Conservation (phyloP, 768 basidiomycete genomes). For the Leccinum truebloodii region DNA sequence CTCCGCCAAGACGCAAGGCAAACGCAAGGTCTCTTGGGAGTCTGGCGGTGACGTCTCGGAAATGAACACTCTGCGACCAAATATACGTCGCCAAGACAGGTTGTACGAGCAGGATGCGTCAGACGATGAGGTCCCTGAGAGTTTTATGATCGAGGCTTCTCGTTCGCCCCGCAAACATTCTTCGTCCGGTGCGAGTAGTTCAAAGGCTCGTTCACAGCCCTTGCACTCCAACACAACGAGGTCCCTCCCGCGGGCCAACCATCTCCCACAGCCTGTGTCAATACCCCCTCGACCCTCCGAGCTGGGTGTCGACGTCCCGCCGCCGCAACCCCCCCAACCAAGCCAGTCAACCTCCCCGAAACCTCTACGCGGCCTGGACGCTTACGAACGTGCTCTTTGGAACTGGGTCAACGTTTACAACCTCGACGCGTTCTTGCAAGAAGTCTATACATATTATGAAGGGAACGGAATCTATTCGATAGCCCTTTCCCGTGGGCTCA, state of each 20-base stretch:
- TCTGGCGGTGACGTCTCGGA: constrained; percentile 50
- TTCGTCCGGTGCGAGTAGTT: constrained; percentile 28
- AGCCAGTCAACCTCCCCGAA: constrained; percentile 34
- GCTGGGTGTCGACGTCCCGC: constrained; percentile 43
- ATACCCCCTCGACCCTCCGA: constrained; percentile 70
- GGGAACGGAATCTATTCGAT: constrained; percentile 98
- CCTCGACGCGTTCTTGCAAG: constrained; percentile 91
- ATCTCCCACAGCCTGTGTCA: constrained; percentile 42
- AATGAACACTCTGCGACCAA: constrained; percentile 63
- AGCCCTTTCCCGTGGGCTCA: constrained; percentile 85
- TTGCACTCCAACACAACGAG: constrained; percentile 51
- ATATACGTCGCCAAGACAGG: constrained; percentile 68
- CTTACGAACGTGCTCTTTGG: constrained; percentile 92
- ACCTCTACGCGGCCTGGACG: constrained; percentile 71
- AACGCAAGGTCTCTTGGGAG: constrained; percentile 63
- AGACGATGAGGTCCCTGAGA: constrained; percentile 84
- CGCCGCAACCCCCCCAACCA: constrained; percentile 20
- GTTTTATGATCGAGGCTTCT: constrained; percentile 80
- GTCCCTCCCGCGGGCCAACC: constrained; percentile 39
- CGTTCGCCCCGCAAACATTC: constrained; percentile 39
- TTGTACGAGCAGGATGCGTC: constrained; percentile 60
- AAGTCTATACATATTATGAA: constrained; percentile 94
- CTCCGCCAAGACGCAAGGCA: constrained; percentile 42
- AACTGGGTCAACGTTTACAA: constrained; percentile 99
- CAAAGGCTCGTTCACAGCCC: constrained; percentile 45